Evolutionary conservation across 177 flowering plant genomes (phyloP), one percentile per base, ranked within the genome.

Genomic region (Vitis hybrid): DNA sequence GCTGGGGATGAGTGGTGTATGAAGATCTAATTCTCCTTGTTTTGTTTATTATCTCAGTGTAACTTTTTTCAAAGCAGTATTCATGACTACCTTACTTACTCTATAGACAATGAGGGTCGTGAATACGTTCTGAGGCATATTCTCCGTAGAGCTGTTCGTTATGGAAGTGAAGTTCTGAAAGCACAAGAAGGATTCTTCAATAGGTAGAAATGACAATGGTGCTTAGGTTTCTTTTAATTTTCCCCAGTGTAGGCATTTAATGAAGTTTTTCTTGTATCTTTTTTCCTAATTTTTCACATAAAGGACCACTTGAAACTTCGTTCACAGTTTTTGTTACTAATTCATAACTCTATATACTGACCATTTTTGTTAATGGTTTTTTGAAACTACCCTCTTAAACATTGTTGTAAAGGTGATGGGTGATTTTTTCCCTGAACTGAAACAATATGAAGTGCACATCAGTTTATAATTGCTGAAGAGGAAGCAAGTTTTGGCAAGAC

Each of bases 61-160:
- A 33, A 4, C 39, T 33, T 33, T 33, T 33, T 33, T 33, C 6
- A 5, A 33, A 33, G 39, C 39, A 33, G 6, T 33, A 33, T 33
- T 2, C 39, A 33, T 33, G 39, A 33, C 39, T 33, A 5, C 39
- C 39, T 33, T 33, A 33, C 39, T 33, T 60, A 5, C 39, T 33
- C 0, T 78, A 57, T 67, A 95, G 97, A 98, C 51, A 93, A 92
- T 76, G 99, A 96, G 67, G 98, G 98, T 0, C 91, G 98, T 71
- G 99, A 96, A 72, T 93, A 96, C 83, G 98, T 96, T 69, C 74
- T 96, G 4, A 82, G 99, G 60, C 97, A 98, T 50, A 96, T 96
- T 78, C 93, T 96, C 58, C 90, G 98, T 31, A 86, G 99, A 60
- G 99, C 99, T 78, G 98, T 96, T 59, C 92, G 99, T 5, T 96